Evolutionary conservation across 768 basidiomycete species (phyloP), one percentile per base, ranked within the genome.

Genomic region (Termitomyces sp.): DNA sequence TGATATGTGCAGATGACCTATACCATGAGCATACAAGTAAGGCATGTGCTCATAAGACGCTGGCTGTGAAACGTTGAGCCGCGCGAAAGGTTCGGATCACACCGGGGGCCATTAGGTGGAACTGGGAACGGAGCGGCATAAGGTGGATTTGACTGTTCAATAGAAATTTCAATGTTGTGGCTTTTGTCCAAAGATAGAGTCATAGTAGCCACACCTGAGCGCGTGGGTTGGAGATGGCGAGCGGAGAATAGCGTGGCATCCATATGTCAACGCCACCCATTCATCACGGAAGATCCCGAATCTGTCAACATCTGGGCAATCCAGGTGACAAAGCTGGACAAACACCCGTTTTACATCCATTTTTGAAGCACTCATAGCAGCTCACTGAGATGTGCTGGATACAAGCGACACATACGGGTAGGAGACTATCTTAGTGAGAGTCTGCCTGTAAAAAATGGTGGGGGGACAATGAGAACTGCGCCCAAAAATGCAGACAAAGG

Each of bases 401-500:
- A 43, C 68, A 62, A 64, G 57, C 50, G 53, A 65, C 60, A 59
- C 62, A 56, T 56, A 63, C 50, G 46, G 51, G 45, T 42, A 31
- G 59, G 29, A 29, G 15, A 36, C 61, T 37, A 17, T 50, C 4
- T 36, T 56, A 38, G 52, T 60, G 48, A 45, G 40, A 64, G 61
- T 20, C 29, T 60, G 60, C 66, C 67, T 55, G 17, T 32, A 49
- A 70, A 68, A 64, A 72, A 68, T 61, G 42, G 66, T 40, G 55
- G 36, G 32, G 61, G 69, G 68, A 48, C 57, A 54, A 2, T 32
- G 5, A 57, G 31, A 57, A 66, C 64, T 60, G 56, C 49, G 55
- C 55, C 51, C 67, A 66, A 73, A 71, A 74, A 69, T 67, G 63
- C 58, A 45, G 62, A 63, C 66, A 65, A 70, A 71, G 72, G 70